Evolutionary conservation across 2,329 filamentous ascomycete species (phyloP), one percentile per base, ranked within the genome.

Genomic region (Neonectria faginata): DNA sequence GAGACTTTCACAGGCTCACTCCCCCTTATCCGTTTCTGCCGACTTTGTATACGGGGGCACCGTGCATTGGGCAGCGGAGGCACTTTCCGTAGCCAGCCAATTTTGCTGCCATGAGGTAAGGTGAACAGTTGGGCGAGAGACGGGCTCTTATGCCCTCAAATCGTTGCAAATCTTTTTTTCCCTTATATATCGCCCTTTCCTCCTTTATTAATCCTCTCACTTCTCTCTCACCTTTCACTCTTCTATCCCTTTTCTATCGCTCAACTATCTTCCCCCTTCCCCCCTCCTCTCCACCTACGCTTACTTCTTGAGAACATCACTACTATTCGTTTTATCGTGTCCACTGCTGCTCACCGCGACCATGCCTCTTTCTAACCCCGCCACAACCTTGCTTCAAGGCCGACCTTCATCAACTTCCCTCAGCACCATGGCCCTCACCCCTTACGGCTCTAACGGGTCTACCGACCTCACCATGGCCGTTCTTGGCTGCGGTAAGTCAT

Each of bases 401-500:
- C 39, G 39, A 42, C n/a, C 48, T 36, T 51, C 48, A 14, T 22
- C 62, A 64, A 20, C 39, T 42, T 42, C 39, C 39, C 60, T 67
- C 67, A 73, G 60, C 44, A 77, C 76, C 71, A 71, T 77, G 66
- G 74, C 73, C 65, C 72, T 74, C 64, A 73, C 70, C 44, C 73
- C 80, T 62, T 79, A 80, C 62, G 76, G 78, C 73, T 76, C 78
- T 53, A 65, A 60, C 67, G 73, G 71, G 60, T 70, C 74, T 48
- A 73, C 77, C 31, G 83, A 84, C 71, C 85, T 94, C 69, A 95
- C 92, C 69, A 85, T 97, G 81, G 88, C 92, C 66, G 88, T 96
- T 67, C 85, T 97, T 63, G 93, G 93, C 73, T 96, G 92, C 79
- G 93, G 92, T 92, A 85, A 76, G 87, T 82, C 29, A 42, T 55